Evolutionary conservation across 306 rosid species (phyloP).

Genomic region (Trifolium dubium): DNA sequence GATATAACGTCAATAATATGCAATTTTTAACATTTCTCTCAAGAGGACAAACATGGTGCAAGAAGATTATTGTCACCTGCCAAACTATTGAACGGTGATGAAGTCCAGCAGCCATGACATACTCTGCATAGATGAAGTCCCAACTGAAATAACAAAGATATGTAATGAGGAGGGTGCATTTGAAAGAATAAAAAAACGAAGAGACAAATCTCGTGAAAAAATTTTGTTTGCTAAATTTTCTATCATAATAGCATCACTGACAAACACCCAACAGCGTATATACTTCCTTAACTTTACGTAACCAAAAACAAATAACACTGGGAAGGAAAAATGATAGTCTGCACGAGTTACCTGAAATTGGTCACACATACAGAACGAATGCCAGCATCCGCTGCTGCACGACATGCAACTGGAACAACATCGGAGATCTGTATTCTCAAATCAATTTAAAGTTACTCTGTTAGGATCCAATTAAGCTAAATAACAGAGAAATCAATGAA

Average conservation of each 20-base stretch:
- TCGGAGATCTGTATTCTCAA: conserved; percentile 73
- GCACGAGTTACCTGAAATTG: conserved; percentile 72
- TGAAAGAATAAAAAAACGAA: conserved; percentile 15
- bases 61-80: conserved; percentile 67
- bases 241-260: conserved; percentile 2
- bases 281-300: conserved; percentile 4
- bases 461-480: too few species aligned
- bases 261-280: not conserved
- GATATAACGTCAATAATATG: not conserved
- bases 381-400: conserved; percentile 98
- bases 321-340: not conserved
- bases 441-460: conserved; percentile 19
- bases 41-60: conserved; percentile 6
- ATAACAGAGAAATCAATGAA: too few species aligned
- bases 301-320: not conserved
- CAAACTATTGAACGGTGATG: conserved; percentile 92
- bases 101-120: conserved; percentile 95
- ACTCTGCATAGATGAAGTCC: conserved; percentile 99
- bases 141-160: conserved; percentile 66
- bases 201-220: conserved; percentile 9
- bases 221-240: conserved; percentile 7
- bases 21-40: conserved; percentile 24
- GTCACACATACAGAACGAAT: conserved; percentile 97
- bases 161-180: conserved; percentile 24
- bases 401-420: conserved; percentile 97